phyloP scores from a whole-genome alignment of 139 green algal species.

The Yamagishiella unicocca region DNA sequence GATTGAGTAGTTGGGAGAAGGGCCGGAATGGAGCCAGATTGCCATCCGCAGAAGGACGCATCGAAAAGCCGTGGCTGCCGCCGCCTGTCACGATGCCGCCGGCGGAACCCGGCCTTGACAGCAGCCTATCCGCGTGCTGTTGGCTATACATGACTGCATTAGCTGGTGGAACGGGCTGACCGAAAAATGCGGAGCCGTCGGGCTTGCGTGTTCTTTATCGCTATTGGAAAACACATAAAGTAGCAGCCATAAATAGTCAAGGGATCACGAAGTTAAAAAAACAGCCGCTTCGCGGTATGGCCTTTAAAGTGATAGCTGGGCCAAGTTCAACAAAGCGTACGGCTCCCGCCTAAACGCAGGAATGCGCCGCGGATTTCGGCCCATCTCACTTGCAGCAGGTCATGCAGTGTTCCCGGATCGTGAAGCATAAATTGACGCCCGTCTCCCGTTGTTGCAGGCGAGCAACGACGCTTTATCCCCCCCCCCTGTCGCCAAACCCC shows the following conservation, averaged over 20 bases:
- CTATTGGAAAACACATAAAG: not conserved
- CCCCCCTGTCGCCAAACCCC: too few species aligned
- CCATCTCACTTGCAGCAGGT: too few species aligned
- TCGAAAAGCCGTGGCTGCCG: not conserved
- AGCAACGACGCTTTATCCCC: too few species aligned
- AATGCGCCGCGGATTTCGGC: too few species aligned
- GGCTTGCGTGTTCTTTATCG: not conserved
- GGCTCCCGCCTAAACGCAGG: not conserved
- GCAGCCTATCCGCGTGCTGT: not conserved
- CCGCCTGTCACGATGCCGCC: not conserved
- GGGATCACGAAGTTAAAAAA: not conserved
- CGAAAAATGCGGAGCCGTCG: not conserved
- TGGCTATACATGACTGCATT: conserved; percentile 11
- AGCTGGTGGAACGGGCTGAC: not conserved
- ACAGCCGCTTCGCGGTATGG: not conserved
- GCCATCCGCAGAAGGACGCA: too few species aligned
- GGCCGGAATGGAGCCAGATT: not conserved
- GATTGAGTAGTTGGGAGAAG: not conserved
- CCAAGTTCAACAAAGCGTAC: too few species aligned
- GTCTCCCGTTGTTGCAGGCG: too few species aligned
- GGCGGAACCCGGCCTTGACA: not conserved
- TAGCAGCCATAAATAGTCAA: not conserved
- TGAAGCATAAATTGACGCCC: too few species aligned
- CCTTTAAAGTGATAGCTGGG: too few species aligned
- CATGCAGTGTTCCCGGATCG: too few species aligned